Evolutionary conservation across 495 filamentous ascomycete genomes (phyloP), one percentile per base, ranked within the genome.

Genomic region (Letharia columbiana): DNA sequence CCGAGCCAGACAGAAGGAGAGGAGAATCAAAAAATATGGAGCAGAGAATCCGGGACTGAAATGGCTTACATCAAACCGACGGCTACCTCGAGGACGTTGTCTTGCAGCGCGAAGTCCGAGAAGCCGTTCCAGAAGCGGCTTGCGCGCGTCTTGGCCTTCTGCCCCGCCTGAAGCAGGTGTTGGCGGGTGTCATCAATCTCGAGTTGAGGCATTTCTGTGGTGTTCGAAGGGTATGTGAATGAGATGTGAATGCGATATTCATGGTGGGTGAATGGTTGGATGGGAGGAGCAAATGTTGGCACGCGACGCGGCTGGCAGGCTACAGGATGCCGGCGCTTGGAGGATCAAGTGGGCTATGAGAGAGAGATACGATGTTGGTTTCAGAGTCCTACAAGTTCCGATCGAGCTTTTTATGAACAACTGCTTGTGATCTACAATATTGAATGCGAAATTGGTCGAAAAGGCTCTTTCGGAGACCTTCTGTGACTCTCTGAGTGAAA

Each of bases 71-170:
- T 90, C 75, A 91, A 78, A 69, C 88, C 88, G 56, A 90, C 83
- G 18, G 88, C 88, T 54, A 91, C 87, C 72, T 90, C 86, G 37
- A 91, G 80, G 42, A 91, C 87, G 67, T 91, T 91, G 64, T 89
- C 88, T 59, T 86, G 82, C 39, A 89, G 82, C 10, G 87, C 88
- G 67, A 89, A 91, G 63, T 88, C 86, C 39, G 85, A 72, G 74
- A 91, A 91, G 41, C 85, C 83, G 31, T 80, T 73, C 77, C 83
- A 86, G 60, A 83, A 69, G 64, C 78, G 77, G 52, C 73, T 77
- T 18, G 78, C 71, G 59, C 70, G 73, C 31, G 73, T 71, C 56
- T 72, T 64, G 33, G 74, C 75, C 72, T 73, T 72, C 75, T 77
- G 78, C 71, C 78, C 77, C 71, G 75, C 69, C 1, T 70, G 44